phyloP scores from a whole-genome alignment of 2,329 filamentous ascomycete genomes.

The Beauveria sp. region DNA sequence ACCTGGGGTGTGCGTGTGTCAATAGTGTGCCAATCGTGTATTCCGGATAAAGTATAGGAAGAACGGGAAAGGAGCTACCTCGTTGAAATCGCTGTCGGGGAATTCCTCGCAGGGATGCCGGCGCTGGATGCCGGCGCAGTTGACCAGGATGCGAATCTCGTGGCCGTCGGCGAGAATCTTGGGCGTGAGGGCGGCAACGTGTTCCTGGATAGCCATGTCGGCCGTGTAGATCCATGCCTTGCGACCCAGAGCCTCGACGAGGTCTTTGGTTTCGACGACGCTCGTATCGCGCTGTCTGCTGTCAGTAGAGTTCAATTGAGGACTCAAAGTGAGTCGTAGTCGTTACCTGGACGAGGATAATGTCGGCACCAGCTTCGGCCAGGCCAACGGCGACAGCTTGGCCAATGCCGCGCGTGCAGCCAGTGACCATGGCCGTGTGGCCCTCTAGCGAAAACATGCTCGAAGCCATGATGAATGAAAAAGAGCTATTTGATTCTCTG shows the following conservation, averaged over 20 bases:
- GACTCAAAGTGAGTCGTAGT: background rate
- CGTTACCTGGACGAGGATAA: constrained; percentile 45
- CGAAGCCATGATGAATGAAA: constrained; percentile 23
- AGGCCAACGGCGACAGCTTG: constrained; percentile 49
- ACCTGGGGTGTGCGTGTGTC: constrained; percentile 35
- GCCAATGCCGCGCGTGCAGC: constrained; percentile 51
- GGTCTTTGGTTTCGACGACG: constrained; percentile 46
- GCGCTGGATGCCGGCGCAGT: constrained; percentile 80
- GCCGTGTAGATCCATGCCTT: constrained; percentile 60
- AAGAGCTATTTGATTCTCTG: background rate
- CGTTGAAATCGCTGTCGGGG: constrained; percentile 68
- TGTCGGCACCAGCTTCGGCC: constrained; percentile 51
- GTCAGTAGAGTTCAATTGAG: background rate
- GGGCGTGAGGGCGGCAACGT: constrained; percentile 54
- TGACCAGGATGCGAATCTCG: constrained; percentile 69
- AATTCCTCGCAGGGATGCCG: constrained; percentile 70
- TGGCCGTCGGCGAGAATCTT: constrained; percentile 54
- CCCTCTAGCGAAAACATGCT: constrained; percentile 46
- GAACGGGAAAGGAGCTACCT: constrained; percentile 30
- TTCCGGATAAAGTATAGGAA: background rate
- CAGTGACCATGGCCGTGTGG: constrained; percentile 51
- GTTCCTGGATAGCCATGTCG: constrained; percentile 55
- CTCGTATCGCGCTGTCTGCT: constrained; percentile 32
- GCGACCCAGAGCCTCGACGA: constrained; percentile 58
- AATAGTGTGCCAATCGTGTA: background rate